Percentiles rank a stretch among this genome's conserved stretches.
These are phyloP conservation scores for Fusarium clavum DNA, from an alignment of 2,329 filamentous ascomycete species.

Conservation along the genomic window DNA sequence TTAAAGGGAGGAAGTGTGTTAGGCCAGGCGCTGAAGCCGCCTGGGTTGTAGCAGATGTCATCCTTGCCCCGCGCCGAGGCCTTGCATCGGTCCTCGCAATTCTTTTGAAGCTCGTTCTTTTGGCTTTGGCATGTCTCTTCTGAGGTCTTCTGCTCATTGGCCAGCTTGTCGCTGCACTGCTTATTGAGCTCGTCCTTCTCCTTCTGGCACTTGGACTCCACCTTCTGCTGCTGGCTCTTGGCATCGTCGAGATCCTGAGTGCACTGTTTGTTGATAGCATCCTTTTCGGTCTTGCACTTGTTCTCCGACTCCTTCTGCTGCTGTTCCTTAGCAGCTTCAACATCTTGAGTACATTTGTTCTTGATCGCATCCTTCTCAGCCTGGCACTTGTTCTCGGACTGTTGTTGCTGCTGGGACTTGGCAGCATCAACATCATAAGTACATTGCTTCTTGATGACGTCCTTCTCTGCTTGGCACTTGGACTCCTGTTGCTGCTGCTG, in stretches of 20 bases:
- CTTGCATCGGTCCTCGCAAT: neutral
- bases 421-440: neutral
- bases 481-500: neutral
- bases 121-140: neutral
- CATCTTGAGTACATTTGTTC: neutral
- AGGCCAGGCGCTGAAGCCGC: neutral
- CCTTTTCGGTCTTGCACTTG: neutral
- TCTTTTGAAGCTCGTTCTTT: neutral
- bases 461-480: neutral
- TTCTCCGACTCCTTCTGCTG: neutral
- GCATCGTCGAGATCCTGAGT: neutral
- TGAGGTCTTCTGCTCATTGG: neutral
- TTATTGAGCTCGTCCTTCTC: neutral
- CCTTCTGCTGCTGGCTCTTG: neutral
- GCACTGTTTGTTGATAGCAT: neutral
- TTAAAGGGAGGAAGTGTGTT: neutral
- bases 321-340: neutral
- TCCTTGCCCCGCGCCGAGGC: neutral
- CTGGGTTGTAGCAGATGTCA: neutral
- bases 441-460: neutral
- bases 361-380: neutral
- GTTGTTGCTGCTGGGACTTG: neutral
- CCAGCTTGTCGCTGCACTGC: neutral
- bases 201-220: neutral
- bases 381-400: neutral